These are phyloP conservation scores for Stramenopiles sp. DNA, from an alignment of 352 stramenopile species.

Conservation along the genomic window DNA sequence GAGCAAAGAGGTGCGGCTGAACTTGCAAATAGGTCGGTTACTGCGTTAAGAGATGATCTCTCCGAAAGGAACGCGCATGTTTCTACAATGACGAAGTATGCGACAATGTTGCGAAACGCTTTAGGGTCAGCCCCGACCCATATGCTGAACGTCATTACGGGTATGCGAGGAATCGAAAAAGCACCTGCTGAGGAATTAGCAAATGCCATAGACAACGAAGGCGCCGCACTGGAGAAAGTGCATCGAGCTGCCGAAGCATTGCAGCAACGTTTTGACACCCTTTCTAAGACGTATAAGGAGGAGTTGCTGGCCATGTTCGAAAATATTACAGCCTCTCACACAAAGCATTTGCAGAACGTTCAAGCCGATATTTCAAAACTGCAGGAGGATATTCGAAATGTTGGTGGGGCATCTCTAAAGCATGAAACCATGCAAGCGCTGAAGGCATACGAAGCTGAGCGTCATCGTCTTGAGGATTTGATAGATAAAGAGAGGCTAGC, in stretches of 20 bases:
- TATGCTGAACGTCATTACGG: neutral
- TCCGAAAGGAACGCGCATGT: neutral
- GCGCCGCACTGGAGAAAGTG: neutral
- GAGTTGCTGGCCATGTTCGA: neutral
- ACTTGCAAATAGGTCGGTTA: neutral
- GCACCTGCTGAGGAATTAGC: neutral
- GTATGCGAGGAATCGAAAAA: neutral
- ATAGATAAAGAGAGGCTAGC: neutral
- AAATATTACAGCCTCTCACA: neutral
- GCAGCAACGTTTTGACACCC: neutral
- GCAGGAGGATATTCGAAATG: neutral
- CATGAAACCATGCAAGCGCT: neutral
- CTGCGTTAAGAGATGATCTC: neutral
- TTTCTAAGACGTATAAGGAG: neutral
- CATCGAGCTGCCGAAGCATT: neutral
- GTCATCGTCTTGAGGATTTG: neutral
- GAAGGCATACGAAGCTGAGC: neutral
- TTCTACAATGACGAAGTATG: neutral
- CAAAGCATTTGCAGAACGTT: neutral
- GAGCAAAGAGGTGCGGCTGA: neutral
- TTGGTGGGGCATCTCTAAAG: neutral
- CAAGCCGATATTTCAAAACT: neutral
- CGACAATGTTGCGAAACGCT: neutral
- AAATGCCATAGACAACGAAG: neutral
- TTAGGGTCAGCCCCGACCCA: neutral